phyloP scores from a whole-genome alignment of 1,139 yeast species.

The Kodamaea sp. region DNA sequence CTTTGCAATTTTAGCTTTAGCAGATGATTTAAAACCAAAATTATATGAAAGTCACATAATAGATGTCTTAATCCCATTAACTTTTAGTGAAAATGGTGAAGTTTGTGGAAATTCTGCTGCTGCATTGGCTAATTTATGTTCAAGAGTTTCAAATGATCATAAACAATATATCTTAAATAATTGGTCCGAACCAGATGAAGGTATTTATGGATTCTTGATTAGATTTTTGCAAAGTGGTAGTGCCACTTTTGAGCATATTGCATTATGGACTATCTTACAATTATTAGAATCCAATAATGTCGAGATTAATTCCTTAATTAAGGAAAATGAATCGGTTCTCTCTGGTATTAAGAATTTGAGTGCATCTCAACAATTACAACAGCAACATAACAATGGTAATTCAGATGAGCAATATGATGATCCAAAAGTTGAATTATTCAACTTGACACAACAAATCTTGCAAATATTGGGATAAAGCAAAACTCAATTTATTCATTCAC shows the following conservation, averaged over 20 bases:
- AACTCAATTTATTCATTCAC: background rate
- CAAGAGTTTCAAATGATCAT: conserved; percentile 77
- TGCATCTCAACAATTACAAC: conserved; percentile 37
- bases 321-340: conserved; percentile 55
- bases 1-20: conserved; percentile 92
- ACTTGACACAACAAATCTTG: conserved; percentile 76
- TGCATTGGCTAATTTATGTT: conserved; percentile 91
- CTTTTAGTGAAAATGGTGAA: conserved; percentile 84
- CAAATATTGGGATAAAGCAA: conserved; percentile 40
- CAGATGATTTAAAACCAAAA: conserved; percentile 89
- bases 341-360: conserved; percentile 52
- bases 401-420: conserved; percentile 46
- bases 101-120: conserved; percentile 99
- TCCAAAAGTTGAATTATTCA: conserved; percentile 68
- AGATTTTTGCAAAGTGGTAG: conserved; percentile 80
- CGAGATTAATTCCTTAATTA: conserved; percentile 62
- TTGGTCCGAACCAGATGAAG: conserved; percentile 81
- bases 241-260: conserved; percentile 97
- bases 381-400: conserved; percentile 21
- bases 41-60: conserved; percentile 81
- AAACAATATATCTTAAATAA: conserved; percentile 67
- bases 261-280: conserved; percentile 94
- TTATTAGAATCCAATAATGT: conserved; percentile 81
- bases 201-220: conserved; percentile 78
- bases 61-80: conserved; percentile 86